These are phyloP conservation scores for Cladophialophora immunda DNA, from an alignment of 2,329 filamentous ascomycete species.

Conservation along the genomic window DNA sequence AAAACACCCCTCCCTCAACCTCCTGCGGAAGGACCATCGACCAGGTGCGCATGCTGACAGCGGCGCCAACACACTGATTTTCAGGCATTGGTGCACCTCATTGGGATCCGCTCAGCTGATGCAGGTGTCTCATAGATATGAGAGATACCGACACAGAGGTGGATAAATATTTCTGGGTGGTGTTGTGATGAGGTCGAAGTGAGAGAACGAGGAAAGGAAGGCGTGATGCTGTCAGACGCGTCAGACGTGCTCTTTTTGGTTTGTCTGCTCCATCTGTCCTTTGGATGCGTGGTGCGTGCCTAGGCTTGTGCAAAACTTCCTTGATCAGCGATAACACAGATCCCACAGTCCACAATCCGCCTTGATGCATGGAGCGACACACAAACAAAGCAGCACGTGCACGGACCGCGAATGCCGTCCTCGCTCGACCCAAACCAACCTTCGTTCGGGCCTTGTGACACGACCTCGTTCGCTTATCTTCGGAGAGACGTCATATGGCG, in stretches of 20 bases:
- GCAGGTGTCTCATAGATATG: background rate
- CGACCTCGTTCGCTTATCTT: conserved; percentile 3
- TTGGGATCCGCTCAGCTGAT: background rate
- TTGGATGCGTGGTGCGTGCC: background rate
- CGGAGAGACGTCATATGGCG: conserved; percentile 1
- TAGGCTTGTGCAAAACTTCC: too few relatives aligned
- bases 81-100: background rate
- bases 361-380: too few relatives aligned
- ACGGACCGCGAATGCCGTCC: conserved; percentile 1
- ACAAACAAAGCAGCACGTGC: background rate
- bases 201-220: background rate
- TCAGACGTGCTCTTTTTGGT: background rate
- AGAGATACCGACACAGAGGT: background rate
- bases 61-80: background rate
- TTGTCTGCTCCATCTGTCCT: background rate
- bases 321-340: too few relatives aligned
- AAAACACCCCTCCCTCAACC: too few relatives aligned
- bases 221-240: background rate
- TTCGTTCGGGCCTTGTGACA: conserved; percentile 1
- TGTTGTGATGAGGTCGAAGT: background rate
- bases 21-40: too few relatives aligned
- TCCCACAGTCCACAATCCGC: too few relatives aligned
- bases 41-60: background rate
- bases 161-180: background rate
- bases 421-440: background rate